Percentiles rank a stretch among this genome's conserved stretches.
phyloP scores from a whole-genome alignment of 2,329 filamentous ascomycete species.

The Chaetomium sp. region DNA sequence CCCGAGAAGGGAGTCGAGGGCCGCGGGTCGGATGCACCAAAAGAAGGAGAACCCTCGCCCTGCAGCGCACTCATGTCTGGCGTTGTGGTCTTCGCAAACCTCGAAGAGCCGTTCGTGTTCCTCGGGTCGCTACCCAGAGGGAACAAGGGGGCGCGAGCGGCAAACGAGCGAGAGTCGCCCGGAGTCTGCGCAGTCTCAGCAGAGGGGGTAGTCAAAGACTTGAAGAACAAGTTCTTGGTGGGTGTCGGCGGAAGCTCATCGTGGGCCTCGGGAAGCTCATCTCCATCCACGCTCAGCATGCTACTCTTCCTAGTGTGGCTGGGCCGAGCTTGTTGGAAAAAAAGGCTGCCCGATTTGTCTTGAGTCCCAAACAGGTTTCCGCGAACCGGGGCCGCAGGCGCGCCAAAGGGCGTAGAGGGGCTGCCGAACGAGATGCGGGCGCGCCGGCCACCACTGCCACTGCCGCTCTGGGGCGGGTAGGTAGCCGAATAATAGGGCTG shows the following conservation, averaged over 20 bases:
- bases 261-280: constrained; percentile 49
- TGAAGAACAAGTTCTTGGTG: constrained; percentile 61
- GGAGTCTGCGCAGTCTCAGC: constrained; percentile 14
- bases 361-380: constrained; percentile 45
- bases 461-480: constrained; percentile 53
- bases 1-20: constrained; percentile 15
- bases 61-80: constrained; percentile 7
- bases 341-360: constrained; percentile 59
- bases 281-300: constrained; percentile 73
- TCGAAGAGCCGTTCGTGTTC: constrained; percentile 8
- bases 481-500: constrained; percentile 63
- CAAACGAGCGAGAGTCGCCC: constrained; percentile 13
- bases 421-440: constrained; percentile 68
- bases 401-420: constrained; percentile 76
- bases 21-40: constrained; percentile 8
- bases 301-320: constrained; percentile 53
- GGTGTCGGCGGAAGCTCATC: constrained; percentile 83
- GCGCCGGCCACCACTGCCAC: constrained; percentile 53
- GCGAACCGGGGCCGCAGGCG: constrained; percentile 42
- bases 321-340: constrained; percentile 56
- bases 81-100: constrained; percentile 4
- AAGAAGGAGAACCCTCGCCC: constrained; percentile 17
- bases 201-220: constrained; percentile 27
- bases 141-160: constrained; percentile 16
- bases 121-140: constrained; percentile 8